A percentile compares a stretch with the other conserved stretches of the same genome.
These are phyloP conservation scores for Lineolata rhizophorae DNA, from an alignment of 495 filamentous ascomycete genomes.

Conservation along the genomic window DNA sequence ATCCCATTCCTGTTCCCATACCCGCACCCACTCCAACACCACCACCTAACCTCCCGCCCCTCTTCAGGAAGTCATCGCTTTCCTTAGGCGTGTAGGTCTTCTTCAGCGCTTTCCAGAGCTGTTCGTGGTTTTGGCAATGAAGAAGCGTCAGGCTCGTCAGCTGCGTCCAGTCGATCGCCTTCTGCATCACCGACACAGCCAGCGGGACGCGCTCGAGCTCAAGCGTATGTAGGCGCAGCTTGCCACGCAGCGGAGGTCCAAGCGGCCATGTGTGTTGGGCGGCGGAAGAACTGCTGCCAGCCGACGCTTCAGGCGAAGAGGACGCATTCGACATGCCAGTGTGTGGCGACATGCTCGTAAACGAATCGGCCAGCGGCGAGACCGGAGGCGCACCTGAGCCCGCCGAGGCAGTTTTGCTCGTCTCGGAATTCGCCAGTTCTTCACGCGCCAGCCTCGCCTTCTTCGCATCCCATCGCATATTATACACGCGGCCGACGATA, in stretches of 20 bases:
- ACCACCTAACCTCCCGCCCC: too few relatives aligned
- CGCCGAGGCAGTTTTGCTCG: not conserved
- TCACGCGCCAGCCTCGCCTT: not conserved
- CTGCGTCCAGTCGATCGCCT: conserved; percentile 58
- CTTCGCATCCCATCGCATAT: conserved; percentile 26
- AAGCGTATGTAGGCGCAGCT: conserved; percentile 48
- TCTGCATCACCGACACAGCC: conserved; percentile 42
- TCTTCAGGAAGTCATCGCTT: not conserved
- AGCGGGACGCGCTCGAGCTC: conserved; percentile 70
- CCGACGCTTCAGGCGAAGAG: not conserved
- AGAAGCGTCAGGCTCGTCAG: conserved; percentile 67
- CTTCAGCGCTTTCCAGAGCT: conserved; percentile 61
- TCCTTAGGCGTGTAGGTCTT: conserved; percentile 40
- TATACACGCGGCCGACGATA: conserved; percentile 40
- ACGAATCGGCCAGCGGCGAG: not conserved
- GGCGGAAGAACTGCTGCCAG: not conserved
- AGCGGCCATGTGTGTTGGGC: too few relatives aligned
- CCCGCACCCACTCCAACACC: too few relatives aligned
- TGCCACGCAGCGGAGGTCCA: conserved; percentile 12
- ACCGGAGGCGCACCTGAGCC: not conserved
- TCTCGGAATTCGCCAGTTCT: not conserved
- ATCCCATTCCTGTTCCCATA: too few relatives aligned
- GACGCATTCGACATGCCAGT: not conserved
- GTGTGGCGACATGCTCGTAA: not conserved
- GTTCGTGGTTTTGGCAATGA: conserved; percentile 53